Base-by-base conservation (phyloP, 192 early-diverging fungal species). In the Helicostylum pulchrum region DNA sequence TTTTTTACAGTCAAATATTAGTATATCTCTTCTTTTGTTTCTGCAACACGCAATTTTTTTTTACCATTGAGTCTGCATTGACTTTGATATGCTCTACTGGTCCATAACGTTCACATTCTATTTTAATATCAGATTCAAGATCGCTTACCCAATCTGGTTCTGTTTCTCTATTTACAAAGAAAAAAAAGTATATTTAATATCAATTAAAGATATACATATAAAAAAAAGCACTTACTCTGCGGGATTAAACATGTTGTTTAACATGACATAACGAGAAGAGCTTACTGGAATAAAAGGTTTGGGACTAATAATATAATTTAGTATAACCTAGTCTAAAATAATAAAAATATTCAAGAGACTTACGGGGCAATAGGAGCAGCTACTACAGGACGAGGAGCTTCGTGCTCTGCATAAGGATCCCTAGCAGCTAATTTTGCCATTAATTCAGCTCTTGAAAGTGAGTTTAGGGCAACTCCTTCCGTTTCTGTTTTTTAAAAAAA, bases 161-260 rank as follows among this genome's bases (percentile, higher is more conserved):
- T 10, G 85, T 87, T 77, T 94, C 91, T 43, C 90, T 92, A 67
- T 34, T 52, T 49, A 8, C 15, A 17, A 43, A 43, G 57, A 60
- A 14, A 60, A 43, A 8, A 14, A 2, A 2, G 2, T 26, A 26
- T 26, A 64, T n/a, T 63, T 15, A 53, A 21, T 23, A 12, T 42
- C 48, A 36, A 42, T 21, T 53, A 39, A 17, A 23, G n/a, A 30
- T 31, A 4, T 15, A 30, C 0, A 44, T 43, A 62, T 3, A 64
- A 11, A 48, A 23, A 47, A 54, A 17, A 23, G 9, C 42, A 80
- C 85, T 70, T 85, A 91, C 87, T 91, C 90, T 62, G 77, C 78
- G 42, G 90, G 90, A 36, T 91, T 85, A 69, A 94, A 94, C 92
- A 93, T 92, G 62, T 94, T 92, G 43, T 88, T 91, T 62, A 94